Conservation (phyloP, 192 early-diverging fungal species). For the Backusella westeae region DNA sequence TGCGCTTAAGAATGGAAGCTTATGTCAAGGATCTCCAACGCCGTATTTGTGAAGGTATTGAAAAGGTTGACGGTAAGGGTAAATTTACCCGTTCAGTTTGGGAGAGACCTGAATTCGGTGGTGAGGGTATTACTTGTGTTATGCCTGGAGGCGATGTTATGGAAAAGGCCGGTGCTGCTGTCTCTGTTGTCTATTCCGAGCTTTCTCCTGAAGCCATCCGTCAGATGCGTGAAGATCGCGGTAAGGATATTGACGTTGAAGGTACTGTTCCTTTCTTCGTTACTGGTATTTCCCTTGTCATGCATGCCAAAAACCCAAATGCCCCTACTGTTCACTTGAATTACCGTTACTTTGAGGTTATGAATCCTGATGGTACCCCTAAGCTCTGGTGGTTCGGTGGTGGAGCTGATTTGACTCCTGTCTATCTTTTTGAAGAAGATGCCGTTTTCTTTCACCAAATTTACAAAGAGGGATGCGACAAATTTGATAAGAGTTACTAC, state of each 20-base stretch:
- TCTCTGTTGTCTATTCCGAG: constrained; percentile 85
- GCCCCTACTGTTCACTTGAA: constrained; percentile 96
- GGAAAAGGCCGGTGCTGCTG: constrained; percentile 95
- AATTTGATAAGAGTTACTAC: constrained; percentile 81
- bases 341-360: constrained; percentile 96
- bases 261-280: constrained; percentile 77
- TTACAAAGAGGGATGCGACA: constrained; percentile 89
- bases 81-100: constrained; percentile 79
- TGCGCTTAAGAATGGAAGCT: constrained; percentile 78
- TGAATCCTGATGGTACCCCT: constrained; percentile 52
- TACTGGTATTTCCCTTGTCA: constrained; percentile 86
- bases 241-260: constrained; percentile 56
- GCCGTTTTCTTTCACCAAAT: constrained; percentile 88
- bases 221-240: constrained; percentile 84
- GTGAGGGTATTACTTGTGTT: constrained; percentile 88
- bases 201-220: constrained; percentile 64
- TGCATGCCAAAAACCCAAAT: constrained; percentile 93
- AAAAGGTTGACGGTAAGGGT: constrained; percentile 54
- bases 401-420: constrained; percentile 91
- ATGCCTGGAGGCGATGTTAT: constrained; percentile 87
- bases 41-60: constrained; percentile 64
- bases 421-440: constrained; percentile 89
- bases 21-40: constrained; percentile 76
- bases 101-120: constrained; percentile 81
- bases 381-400: constrained; percentile 95